A percentile compares a stretch with the other conserved stretches of the same genome.
Conservation (phyloP, 306 rosid species). For the Pyrus pyrifolia region DNA sequence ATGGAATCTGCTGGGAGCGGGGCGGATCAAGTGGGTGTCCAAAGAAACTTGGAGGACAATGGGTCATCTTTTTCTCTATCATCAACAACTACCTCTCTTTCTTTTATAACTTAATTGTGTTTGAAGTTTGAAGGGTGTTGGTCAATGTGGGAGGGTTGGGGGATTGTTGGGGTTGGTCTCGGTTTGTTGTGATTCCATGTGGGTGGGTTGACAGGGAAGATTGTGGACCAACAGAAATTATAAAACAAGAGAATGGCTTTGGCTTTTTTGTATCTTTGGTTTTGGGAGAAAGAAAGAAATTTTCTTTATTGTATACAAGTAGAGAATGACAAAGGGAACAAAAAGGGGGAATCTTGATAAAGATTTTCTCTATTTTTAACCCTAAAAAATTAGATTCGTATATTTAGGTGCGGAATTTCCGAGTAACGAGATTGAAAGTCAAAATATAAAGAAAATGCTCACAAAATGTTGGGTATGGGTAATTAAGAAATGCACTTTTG, state of each 20-base stretch:
- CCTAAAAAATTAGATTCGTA: background rate
- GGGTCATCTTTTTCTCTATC: conserved; percentile 47
- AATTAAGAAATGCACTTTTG: too few relatives aligned
- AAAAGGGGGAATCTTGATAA: conserved; percentile 5
- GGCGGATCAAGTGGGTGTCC: conserved; percentile 5
- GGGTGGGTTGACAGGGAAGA: conserved; percentile 10
- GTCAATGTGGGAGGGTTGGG: conserved; percentile 10
- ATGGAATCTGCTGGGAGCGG: conserved; percentile 6
- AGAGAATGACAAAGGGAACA: background rate
- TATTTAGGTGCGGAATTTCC: too few relatives aligned
- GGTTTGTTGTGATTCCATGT: conserved; percentile 17
- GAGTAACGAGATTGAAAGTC: too few relatives aligned
- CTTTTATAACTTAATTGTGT: conserved; percentile 29
- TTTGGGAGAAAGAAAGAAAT: background rate
- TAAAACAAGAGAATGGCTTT: background rate
- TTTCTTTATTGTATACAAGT: background rate
- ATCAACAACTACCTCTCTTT: conserved; percentile 51
- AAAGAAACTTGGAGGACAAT: conserved; percentile 19
- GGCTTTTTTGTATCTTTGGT: conserved; percentile 1
- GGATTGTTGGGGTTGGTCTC: conserved; percentile 7
- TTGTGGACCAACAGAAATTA: background rate
- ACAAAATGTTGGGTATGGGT: too few relatives aligned
- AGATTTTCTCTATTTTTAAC: background rate
- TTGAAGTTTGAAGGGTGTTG: background rate
- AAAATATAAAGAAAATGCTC: background rate